phyloP scores from a whole-genome alignment of 139 green algal species.

The Micromonas pusilla region DNA sequence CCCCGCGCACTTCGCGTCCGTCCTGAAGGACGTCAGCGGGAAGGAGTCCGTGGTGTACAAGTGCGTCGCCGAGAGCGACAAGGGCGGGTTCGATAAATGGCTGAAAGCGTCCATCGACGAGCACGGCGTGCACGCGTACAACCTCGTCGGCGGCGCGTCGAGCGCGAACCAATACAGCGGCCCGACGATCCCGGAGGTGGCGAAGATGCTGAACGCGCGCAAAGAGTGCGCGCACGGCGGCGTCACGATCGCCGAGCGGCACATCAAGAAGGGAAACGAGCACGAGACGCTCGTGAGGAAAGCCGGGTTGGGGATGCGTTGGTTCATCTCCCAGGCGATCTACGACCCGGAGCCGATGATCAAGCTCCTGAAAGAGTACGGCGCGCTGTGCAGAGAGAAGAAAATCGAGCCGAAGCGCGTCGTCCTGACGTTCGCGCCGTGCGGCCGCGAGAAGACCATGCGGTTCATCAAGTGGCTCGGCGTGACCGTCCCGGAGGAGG shows the following conservation, averaged over 20 bases:
- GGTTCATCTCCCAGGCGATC: constrained; percentile 32
- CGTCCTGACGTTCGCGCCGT: constrained; percentile 32
- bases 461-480: constrained; percentile 35
- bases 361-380: constrained; percentile 34
- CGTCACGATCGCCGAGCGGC: constrained; percentile 31
- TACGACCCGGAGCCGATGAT: constrained; percentile 29
- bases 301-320: constrained; percentile 1
- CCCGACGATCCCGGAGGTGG: constrained; percentile 13
- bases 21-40: neutral
- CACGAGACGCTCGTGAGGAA: constrained; percentile 24
- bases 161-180: constrained; percentile 12
- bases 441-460: constrained; percentile 33
- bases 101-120: neutral
- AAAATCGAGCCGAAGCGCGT: constrained; percentile 15
- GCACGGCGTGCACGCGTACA: constrained; percentile 6
- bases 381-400: constrained; percentile 13
- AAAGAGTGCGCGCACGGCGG: constrained; percentile 17
- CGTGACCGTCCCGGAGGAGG: constrained; percentile 18
- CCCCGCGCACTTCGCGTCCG: neutral
- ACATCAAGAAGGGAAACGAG: constrained; percentile 31
- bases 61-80: constrained; percentile 21
- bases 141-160: constrained; percentile 32
- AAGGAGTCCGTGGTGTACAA: constrained; percentile 32
- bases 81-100: constrained; percentile 19
- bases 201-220: constrained; percentile 2